These are phyloP conservation scores for Cladorrhinum sp. DNA, from an alignment of 2,329 filamentous ascomycete species.

Conservation along the genomic window DNA sequence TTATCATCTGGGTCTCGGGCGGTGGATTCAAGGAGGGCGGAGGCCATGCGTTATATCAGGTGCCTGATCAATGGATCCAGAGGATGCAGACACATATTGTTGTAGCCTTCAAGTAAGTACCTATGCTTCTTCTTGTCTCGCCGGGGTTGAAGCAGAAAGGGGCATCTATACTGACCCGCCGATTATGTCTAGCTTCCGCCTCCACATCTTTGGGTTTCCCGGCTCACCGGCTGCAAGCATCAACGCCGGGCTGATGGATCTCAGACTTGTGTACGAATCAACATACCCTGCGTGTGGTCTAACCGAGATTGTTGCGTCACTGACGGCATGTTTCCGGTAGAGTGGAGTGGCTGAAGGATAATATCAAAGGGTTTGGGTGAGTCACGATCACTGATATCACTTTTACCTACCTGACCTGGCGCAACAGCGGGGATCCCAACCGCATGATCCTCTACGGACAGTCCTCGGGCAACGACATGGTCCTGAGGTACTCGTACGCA, in stretches of 20 bases:
- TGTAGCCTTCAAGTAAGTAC: constrained; percentile 33
- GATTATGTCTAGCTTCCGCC: neutral
- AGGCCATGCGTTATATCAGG: constrained; percentile 28
- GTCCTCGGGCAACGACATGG: constrained; percentile 40
- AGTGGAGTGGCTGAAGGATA: constrained; percentile 49
- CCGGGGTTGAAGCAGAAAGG: neutral
- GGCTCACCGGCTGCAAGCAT: constrained; percentile 29
- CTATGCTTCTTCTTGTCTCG: neutral
- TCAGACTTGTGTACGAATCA: neutral
- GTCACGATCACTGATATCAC: neutral
- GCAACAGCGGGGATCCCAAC: constrained; percentile 42
- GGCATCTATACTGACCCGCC: neutral
- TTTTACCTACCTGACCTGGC: neutral
- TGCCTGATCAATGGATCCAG: constrained; percentile 30
- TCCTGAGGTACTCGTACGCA: constrained; percentile 40
- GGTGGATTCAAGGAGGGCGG: constrained; percentile 31
- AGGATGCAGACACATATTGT: constrained; percentile 31
- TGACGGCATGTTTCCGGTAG: neutral
- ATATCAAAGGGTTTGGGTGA: constrained; percentile 43
- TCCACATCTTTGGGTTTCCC: constrained; percentile 32
- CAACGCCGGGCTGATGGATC: constrained; percentile 51
- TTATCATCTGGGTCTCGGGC: constrained; percentile 29
- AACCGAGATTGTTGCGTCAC: too few species aligned
- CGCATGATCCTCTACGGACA: constrained; percentile 46
- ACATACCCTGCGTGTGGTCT: too few species aligned